Evolutionary conservation across 2,329 filamentous ascomycete genomes (phyloP).

Genomic region (Trichoderma atrobrunneum): DNA sequence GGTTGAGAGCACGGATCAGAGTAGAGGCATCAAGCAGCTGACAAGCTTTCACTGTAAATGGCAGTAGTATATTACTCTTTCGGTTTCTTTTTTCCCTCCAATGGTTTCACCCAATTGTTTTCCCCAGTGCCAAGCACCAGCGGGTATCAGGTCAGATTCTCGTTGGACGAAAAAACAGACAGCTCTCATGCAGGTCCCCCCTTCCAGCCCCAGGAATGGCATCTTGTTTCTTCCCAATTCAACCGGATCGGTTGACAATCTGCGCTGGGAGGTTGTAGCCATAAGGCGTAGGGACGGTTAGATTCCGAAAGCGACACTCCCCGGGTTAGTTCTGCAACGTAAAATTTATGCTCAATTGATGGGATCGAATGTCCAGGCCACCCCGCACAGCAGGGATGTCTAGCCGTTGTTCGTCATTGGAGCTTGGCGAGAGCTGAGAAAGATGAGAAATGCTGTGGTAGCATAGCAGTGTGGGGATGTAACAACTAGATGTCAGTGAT

Average conservation of each 20-base stretch:
- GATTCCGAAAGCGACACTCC: neutral
- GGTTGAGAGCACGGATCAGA: conserved; percentile 65
- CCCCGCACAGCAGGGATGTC: neutral
- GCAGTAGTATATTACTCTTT: neutral
- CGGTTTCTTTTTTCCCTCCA: neutral
- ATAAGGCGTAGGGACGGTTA: neutral
- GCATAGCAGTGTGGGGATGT: neutral
- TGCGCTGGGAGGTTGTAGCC: neutral
- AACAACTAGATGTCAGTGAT: neutral
- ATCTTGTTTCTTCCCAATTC: neutral
- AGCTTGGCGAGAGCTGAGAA: neutral
- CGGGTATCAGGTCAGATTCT: neutral
- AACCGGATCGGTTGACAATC: neutral
- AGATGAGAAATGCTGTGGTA: neutral
- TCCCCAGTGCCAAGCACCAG: neutral
- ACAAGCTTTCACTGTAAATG: neutral
- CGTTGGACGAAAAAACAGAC: neutral
- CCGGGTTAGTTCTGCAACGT: neutral
- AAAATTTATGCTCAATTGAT: conserved; percentile 1
- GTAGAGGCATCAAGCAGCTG: conserved; percentile 49
- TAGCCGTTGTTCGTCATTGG: neutral
- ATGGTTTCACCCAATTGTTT: neutral
- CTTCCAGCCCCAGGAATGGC: neutral
- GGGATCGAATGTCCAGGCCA: neutral
- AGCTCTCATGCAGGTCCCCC: neutral